phyloP scores from a whole-genome alignment of 441 rosid genomes.

The Capsella rubella region DNA sequence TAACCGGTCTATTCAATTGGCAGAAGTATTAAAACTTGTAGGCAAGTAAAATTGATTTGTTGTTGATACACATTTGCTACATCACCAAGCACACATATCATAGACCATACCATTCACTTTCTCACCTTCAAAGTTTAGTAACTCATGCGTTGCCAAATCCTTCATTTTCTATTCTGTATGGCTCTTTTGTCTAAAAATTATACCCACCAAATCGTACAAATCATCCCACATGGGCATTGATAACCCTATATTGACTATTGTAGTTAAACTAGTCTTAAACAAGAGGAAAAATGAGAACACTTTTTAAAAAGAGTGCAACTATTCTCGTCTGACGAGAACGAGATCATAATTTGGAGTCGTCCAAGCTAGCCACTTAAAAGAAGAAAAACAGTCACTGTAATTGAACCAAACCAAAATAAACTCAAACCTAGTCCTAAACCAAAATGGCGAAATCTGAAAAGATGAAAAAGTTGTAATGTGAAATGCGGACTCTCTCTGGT shows the following conservation, averaged over 20 bases:
- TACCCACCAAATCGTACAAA: neutral
- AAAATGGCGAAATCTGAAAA: neutral
- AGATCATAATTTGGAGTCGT: too few relatives aligned
- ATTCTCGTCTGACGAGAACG: too few relatives aligned
- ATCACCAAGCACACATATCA: slow-evolving; percentile 16
- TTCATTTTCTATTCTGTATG: slow-evolving; percentile 11
- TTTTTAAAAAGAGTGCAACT: neutral
- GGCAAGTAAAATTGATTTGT: neutral
- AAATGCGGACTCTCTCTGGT: neutral
- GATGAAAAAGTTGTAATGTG: neutral
- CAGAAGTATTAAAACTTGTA: neutral
- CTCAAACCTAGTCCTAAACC: neutral
- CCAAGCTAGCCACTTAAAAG: too few relatives aligned
- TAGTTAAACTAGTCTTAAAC: neutral
- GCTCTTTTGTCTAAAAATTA: neutral
- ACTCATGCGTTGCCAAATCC: slow-evolving; percentile 42
- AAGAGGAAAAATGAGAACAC: neutral
- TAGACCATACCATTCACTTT: slow-evolving; percentile 43
- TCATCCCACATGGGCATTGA: neutral
- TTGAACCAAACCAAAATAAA: neutral
- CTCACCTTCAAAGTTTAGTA: slow-evolving; percentile 47
- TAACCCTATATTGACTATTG: neutral
- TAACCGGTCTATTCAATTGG: neutral
- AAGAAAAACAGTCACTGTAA: neutral
- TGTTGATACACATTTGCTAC: neutral